Conservation (phyloP, 495 filamentous ascomycete genomes). For the Xylaria grammica region DNA sequence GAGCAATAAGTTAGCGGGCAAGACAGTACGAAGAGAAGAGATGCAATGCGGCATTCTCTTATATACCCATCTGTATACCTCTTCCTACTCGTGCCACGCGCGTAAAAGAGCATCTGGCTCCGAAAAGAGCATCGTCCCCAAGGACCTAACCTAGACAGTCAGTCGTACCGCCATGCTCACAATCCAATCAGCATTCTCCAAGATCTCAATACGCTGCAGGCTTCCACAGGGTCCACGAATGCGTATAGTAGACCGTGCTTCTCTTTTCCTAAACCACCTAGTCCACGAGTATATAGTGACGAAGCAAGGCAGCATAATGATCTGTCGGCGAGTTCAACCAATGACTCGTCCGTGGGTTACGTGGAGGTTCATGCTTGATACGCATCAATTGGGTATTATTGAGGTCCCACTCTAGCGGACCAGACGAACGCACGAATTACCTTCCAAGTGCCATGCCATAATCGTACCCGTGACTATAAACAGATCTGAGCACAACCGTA, state of each 20-base stretch:
- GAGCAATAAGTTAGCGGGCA: not conserved
- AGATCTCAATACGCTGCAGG: no score
- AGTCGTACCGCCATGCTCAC: not conserved
- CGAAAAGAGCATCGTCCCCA: no score
- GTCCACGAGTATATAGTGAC: not conserved
- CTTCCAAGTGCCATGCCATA: not conserved
- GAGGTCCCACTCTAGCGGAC: not conserved
- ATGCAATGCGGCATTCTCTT: not conserved
- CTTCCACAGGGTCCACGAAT: not conserved
- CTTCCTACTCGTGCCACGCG: no score
- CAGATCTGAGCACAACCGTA: no score
- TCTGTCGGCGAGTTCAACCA: not conserved
- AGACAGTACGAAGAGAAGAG: not conserved
- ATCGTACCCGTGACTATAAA: no score
- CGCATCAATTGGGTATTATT: not conserved
- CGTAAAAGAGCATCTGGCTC: no score
- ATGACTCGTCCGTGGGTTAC: not conserved
- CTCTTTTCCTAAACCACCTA: not conserved
- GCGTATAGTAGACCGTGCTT: not conserved
- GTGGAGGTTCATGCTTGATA: conserved; percentile 4
- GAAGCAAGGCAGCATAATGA: not conserved
- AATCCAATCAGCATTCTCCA: not conserved
- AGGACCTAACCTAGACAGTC: not conserved
- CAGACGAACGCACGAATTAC: not conserved
- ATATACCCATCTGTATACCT: not conserved